These are phyloP conservation scores for Dictyostelium brefeldianum DNA, from an alignment of 78 protist genomes.

Conservation along the genomic window DNA sequence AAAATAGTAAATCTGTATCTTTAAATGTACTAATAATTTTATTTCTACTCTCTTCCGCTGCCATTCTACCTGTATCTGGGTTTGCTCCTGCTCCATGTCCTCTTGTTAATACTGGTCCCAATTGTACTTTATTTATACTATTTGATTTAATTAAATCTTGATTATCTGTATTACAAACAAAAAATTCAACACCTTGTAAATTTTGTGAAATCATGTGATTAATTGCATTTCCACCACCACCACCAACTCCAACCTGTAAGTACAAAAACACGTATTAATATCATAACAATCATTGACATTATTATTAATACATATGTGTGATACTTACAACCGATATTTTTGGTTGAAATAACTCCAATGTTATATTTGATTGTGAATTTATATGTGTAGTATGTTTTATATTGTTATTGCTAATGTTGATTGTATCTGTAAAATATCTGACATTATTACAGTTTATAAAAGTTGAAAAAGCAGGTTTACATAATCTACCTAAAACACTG, in stretches of 20 bases:
- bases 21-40: conserved; percentile 35
- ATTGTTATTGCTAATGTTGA: neutral
- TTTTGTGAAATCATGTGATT: conserved; percentile 79
- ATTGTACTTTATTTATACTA: conserved; percentile 53
- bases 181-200: conserved; percentile 74
- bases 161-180: conserved; percentile 88
- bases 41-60: conserved; percentile 84
- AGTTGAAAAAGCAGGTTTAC: no score
- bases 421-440: neutral
- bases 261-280: neutral
- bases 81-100: conserved; percentile 94
- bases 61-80: conserved; percentile 82
- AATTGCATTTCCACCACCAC: conserved; percentile 92
- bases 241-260: conserved; percentile 80
- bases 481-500: no score
- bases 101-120: conserved; percentile 83
- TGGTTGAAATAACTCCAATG: conserved; percentile 55
- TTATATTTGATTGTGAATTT: neutral
- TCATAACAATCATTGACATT: no score
- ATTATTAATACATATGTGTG: no score
- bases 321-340: conserved; percentile 53
- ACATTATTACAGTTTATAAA: no score
- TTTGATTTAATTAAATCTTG: conserved; percentile 84
- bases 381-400: neutral
- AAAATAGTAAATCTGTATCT: conserved; percentile 85